Evolutionary conservation across 805 yeast genomes (phyloP).

Genomic region (Ogataea trehaloabstinens): DNA sequence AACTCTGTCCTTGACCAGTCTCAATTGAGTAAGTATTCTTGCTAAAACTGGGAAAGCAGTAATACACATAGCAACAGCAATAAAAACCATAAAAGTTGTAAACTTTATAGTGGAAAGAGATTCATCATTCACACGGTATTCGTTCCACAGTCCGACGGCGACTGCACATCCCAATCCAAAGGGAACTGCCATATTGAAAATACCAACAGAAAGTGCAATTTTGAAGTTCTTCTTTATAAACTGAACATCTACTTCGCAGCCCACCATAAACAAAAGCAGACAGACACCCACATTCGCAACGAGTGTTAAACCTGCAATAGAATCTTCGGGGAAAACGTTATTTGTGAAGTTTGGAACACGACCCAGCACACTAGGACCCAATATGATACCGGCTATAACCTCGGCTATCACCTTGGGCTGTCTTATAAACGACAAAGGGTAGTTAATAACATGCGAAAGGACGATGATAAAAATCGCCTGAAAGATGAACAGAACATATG

Average conservation of each 20-base stretch:
- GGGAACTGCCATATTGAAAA: slow-evolving; percentile 72
- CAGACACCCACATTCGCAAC: slow-evolving; percentile 76
- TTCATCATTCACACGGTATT: slow-evolving; percentile 41
- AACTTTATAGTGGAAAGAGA: slow-evolving; percentile 45
- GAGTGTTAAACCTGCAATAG: slow-evolving; percentile 62
- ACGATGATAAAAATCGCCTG: slow-evolving; percentile 63
- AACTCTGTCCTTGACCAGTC: slow-evolving; percentile 68
- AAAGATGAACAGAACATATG: slow-evolving; percentile 67
- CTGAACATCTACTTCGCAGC: slow-evolving; percentile 71
- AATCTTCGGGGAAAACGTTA: slow-evolving; percentile 61
- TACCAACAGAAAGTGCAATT: slow-evolving; percentile 67
- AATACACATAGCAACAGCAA: slow-evolving; percentile 80
- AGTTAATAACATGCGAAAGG: slow-evolving; percentile 58
- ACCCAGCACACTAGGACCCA: slow-evolving; percentile 78
- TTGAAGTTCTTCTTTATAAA: slow-evolving; percentile 59
- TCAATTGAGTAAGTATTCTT: slow-evolving; percentile 70
- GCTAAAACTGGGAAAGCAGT: slow-evolving; percentile 87
- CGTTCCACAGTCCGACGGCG: slow-evolving; percentile 63
- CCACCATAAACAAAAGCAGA: slow-evolving; percentile 71
- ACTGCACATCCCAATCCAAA: slow-evolving; percentile 77
- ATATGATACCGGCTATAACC: slow-evolving; percentile 69
- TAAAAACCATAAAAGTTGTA: slow-evolving; percentile 75
- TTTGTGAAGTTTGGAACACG: slow-evolving; percentile 63
- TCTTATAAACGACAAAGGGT: slow-evolving; percentile 56
- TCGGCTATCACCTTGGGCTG: slow-evolving; percentile 85